phyloP scores from a whole-genome alignment of 2,329 filamentous ascomycete genomes.

The Kalaharituber pfeilii region DNA sequence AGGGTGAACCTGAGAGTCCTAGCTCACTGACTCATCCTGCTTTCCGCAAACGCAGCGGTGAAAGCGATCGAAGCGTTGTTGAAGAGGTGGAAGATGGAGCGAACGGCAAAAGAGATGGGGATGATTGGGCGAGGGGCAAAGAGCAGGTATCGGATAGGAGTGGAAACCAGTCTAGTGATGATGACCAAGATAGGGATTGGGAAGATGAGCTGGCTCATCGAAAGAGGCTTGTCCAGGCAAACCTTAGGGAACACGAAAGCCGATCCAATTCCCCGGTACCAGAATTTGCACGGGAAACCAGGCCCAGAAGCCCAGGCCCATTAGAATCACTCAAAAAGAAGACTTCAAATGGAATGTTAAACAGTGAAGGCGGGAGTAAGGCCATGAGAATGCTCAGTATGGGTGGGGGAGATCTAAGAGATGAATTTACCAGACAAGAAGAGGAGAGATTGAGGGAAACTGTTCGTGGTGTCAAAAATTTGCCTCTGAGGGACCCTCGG shows the following conservation, averaged over 20 bases:
- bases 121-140: neutral
- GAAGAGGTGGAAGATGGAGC: neutral
- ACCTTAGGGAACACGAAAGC: slow-evolving; percentile 16
- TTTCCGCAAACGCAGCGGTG: neutral
- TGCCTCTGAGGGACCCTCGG: slow-evolving; percentile 5
- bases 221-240: slow-evolving; percentile 18
- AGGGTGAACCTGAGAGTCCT: slow-evolving; percentile 5
- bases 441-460: slow-evolving; percentile 15
- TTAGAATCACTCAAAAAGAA: slow-evolving; percentile 13
- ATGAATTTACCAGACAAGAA: slow-evolving; percentile 5
- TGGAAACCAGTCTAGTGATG: slow-evolving; percentile 3
- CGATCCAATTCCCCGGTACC: neutral
- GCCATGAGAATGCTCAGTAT: neutral
- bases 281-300: neutral
- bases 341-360: slow-evolving; percentile 14
- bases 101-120: neutral
- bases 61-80: neutral
- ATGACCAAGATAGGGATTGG: slow-evolving; percentile 16
- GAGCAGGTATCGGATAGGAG: neutral
- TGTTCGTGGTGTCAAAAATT: slow-evolving; percentile 15
- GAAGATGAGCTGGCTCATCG: slow-evolving; percentile 17
- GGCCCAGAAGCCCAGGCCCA: slow-evolving; percentile 1
- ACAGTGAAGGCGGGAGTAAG: slow-evolving; percentile 4
- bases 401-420: neutral
- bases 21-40: neutral